Evolutionary conservation across 2,329 filamentous ascomycete species (phyloP), one percentile per base, ranked within the genome.

Genomic region (Aspergillus spinulosporus): DNA sequence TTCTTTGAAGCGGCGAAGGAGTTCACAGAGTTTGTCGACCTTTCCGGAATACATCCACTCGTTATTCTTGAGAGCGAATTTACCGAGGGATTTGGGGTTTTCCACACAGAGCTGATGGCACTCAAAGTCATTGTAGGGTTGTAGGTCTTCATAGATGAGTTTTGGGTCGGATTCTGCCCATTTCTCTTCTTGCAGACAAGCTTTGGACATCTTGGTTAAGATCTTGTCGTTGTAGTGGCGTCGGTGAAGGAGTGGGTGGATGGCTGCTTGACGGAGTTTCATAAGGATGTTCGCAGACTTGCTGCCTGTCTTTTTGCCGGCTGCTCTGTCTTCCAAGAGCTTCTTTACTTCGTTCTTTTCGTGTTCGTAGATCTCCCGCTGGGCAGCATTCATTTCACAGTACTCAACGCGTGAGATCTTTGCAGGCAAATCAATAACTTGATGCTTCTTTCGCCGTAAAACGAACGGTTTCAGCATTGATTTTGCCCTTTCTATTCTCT

Each of bases 391-490:
- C 78, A 97, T 85, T 4, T 89, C 84, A 72, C 93, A 97, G 67
- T 88, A 88, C 59, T 92, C 86, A 1, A 97, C 87, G 3, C 85
- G 84, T 58, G 86, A 85, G 8, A 83, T 85, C 77, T 97, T 97
- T 50, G 81, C 79, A 0, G 94, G 92, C 61, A 99, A 82, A 67
- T 94, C 88, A 44, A 97, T 81, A 6, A 97, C 92, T 67, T 97
- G 92, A 49, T 90, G 85, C 77, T 99, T 99, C 76, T 94, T 93
- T 5, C 94, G 85, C 60, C 96, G 90, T 2, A 99, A 79, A 52
- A 99, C 94, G 69, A 99, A 99, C 0, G 94, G 94, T 26, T 92
- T 91, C 67, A 99, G 85, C 79, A 99, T 99, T 0, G 89, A 91
- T 53, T 92, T 87, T 2, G 94, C 94, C 44, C 92, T 84, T 56